Conservation (phyloP, 2,329 filamentous ascomycete genomes). For the Macrophomina pseudophaseolina region DNA sequence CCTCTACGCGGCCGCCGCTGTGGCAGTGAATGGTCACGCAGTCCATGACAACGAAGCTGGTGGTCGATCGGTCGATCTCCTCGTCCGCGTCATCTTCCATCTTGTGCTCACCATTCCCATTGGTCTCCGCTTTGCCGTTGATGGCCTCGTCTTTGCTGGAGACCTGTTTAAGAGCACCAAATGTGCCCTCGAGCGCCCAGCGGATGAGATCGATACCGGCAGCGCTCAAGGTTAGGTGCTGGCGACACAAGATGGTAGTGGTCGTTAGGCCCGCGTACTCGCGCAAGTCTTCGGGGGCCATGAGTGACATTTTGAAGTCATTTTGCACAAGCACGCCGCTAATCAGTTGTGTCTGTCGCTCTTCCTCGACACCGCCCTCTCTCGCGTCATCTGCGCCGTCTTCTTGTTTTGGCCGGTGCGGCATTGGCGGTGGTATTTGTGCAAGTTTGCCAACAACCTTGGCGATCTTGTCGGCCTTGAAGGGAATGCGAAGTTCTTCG, state of each 20-base stretch:
- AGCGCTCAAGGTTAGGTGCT: constrained; percentile 84
- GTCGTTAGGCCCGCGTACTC: constrained; percentile 98
- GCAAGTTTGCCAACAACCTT: constrained; percentile 96
- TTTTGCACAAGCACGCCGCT: constrained; percentile 94
- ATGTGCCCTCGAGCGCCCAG: constrained; percentile 94
- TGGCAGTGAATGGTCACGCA: constrained; percentile 82
- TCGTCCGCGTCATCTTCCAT: constrained; percentile 65
- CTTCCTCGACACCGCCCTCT: constrained; percentile 33
- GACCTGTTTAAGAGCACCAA: constrained; percentile 71
- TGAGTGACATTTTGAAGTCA: constrained; percentile 94
- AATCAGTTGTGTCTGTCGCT: constrained; percentile 62
- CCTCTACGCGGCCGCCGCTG: constrained; percentile 77
- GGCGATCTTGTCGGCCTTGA: constrained; percentile 91
- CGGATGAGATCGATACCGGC: constrained; percentile 89
- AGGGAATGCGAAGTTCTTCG: constrained; percentile 92
- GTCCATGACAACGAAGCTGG: constrained; percentile 78
- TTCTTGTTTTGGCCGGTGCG: constrained; percentile 44
- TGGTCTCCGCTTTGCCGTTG: constrained; percentile 41
- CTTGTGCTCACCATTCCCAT: constrained; percentile 45
- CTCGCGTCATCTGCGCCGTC: constrained; percentile 38
- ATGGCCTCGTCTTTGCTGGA: constrained; percentile 39
- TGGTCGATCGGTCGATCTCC: constrained; percentile 62
- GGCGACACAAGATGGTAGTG: constrained; percentile 90
- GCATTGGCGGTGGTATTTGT: constrained; percentile 71
- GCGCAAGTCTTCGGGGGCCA: constrained; percentile 93